Evolutionary conservation across 306 rosid genomes (phyloP), one percentile per base, ranked within the genome.

Genomic region (Citrullus mucosospermus): DNA sequence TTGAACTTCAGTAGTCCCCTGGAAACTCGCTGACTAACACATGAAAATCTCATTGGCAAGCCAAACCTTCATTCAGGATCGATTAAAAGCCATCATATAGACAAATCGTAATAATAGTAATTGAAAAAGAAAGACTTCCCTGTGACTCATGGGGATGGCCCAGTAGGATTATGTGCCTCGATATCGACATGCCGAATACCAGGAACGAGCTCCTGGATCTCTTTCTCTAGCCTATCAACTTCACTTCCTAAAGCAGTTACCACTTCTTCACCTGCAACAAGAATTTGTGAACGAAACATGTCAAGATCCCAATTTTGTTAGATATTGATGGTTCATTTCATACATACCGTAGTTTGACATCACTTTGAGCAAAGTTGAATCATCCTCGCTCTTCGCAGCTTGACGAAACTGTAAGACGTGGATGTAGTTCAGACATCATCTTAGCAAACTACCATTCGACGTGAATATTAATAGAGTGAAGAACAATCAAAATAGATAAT

Each of bases 161-260:
- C 81, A 2, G 66, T 84, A 22, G 98, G 99, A 88, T 93, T 96
- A 87, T 96, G 98, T 30, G 98, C 99, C 86, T 93, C 97, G 11
- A 96, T 93, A 88, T 96, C 99, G 3, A 96, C 98, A 82, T 96
- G 99, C 53, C 91, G 89, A 72, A 90, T 89, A 46, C 99, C 99
- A 3, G 99, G 99, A 65, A 96, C 99, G 54, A 96, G 97, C 79
- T 85, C 79, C 81, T 91, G 97, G 78, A 96, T 96, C 93, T 96
- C 99, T 80, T 82, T 87, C 73, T 96, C 99, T 79, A 96, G 81
- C 68, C 99, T 96, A 88, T 96, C 98, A 20, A 96, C 94, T 87
- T 96, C 99, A 80, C 97, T 91, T 81, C 99, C 99, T 85, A 96
- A 84, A 55, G 98, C 98, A 32, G 93, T 91, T 43, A 93, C 98